Evolutionary conservation across 495 filamentous ascomycete species (phyloP).

Genomic region (Aspergillus haitiensis): DNA sequence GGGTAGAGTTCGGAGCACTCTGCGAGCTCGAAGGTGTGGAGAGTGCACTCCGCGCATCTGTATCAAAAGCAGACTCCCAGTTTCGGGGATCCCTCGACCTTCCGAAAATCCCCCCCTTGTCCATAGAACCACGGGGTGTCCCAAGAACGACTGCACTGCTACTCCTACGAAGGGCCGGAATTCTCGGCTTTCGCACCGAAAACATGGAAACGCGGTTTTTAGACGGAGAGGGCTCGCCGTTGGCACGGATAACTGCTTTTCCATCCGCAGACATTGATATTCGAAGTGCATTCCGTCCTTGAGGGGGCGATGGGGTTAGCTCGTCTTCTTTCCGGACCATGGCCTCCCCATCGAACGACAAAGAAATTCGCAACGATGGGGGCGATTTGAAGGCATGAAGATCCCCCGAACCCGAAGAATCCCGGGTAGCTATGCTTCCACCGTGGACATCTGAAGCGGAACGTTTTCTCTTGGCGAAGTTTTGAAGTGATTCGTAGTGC

Average conservation of each 20-base stretch:
- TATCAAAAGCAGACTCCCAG: constrained; percentile 82
- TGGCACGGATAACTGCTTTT: constrained; percentile 48
- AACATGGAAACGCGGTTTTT: constrained; percentile 55
- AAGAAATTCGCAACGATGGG: constrained; percentile 58
- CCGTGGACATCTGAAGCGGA: constrained; percentile 35
- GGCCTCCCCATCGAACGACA: constrained; percentile 81
- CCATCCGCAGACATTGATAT: constrained; percentile 55
- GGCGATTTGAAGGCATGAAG: constrained; percentile 38
- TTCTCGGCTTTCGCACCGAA: constrained; percentile 51
- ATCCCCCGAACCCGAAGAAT: constrained; percentile 20
- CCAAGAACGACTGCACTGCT: constrained; percentile 55
- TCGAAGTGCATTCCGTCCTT: constrained; percentile 43
- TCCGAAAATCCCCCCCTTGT: constrained; percentile 53
- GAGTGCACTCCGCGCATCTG: constrained; percentile 68
- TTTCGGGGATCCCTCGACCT: constrained; percentile 78
- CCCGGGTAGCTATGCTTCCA: constrained; percentile 16
- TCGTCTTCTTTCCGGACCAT: constrained; percentile 68
- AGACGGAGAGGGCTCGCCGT: constrained; percentile 50
- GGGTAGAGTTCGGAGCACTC: constrained; percentile 66
- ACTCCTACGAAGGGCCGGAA: constrained; percentile 60
- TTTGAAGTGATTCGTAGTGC: constrained; percentile 17
- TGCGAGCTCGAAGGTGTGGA: constrained; percentile 70
- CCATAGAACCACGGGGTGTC: constrained; percentile 32
- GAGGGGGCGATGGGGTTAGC: constrained; percentile 69
- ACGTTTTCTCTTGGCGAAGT: constrained; percentile 41